Base-by-base conservation (phyloP, 768 basidiomycete genomes). In the Russula sp. region DNA sequence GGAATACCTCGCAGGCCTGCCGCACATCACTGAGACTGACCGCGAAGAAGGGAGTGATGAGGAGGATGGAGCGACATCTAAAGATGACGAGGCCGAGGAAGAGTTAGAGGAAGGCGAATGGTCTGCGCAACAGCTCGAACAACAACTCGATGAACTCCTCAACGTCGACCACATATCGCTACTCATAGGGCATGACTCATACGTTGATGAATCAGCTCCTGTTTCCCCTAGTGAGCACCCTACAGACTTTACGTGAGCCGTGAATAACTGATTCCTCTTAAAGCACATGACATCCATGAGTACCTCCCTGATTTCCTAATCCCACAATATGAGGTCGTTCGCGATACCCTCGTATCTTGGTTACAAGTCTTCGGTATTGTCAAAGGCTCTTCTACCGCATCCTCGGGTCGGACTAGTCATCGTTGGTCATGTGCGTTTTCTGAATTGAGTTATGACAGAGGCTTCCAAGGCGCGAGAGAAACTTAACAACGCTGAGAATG, bases 271-370 rank as follows among this genome's bases (percentile, higher is more conserved):
- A 66, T n/a, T n/a, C 49, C 22, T 46, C 10, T 4, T 61, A n/a
- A 71, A 97, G 95, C 94, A 34, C 92, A 89, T 73, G 82, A 92
- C 51, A 67, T 93, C 38, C 79, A 86, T 28, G 81, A 88, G 20
- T 98, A 98, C 76, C 79, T 98, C 46, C 96, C 96, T 2, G 94
- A 96, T 61, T 79, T 84, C 9, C 68, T 93, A 20, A 72, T 90
- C 44, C 89, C 91, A 0, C 79, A 82, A 46, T 98, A 89, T 75
- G 84, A 93, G 64, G 78, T 80, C 26, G 73, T 89, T 69, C 86
- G 86, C 40, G 81, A 86, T 53, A 73, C 76, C 0, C 59, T 93
- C 5, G 70, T 89, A 46, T 82, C 83, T 5, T 85, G 82, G 82
- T 76, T 98, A 63, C 77, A 81, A 62, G 79, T 76, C 3, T 66